Base-by-base conservation (phyloP, 306 rosid species). In the Ochetophila trinervis region DNA sequence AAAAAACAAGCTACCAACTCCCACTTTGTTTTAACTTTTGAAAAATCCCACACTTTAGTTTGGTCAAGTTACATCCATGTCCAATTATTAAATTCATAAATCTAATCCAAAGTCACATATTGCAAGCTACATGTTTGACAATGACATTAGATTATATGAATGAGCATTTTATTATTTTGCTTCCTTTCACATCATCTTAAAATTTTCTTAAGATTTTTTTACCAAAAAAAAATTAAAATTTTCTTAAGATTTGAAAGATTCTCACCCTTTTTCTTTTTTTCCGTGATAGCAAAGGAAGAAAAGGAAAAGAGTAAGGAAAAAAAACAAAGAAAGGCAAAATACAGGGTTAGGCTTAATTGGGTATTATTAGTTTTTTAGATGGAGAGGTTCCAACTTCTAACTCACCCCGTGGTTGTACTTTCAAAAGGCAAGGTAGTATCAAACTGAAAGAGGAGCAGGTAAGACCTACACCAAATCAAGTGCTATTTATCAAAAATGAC, bases 21-120 rank as follows among this genome's bases (percentile, higher is more conserved):
- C 88, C 96, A 88, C 90, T 82, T 57, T 17, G 22, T 37, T 15
- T 58, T 15, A 74, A 61, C 92, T 78, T 84, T 88, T 70, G 74
- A 79, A 69, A 22, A 81, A 57, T 59, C 40, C 70, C n/a, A 62
- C 61, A 14, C 45, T 40, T 17, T 51, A 27, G 47, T 67, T 67
- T n/a, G 24, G 72, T 70, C 54, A 9, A 14, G 5, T 69, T 21
- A 37, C 76, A 52, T 65, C 52, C 72, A 45, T 44, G 12, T 54
- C 17, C 12, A 47, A 57, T 27, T 27, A 17, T 57, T 13, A 58
- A 20, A 16, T 19, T 6, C 19, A 5, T 58, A 57, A 56, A 49
- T 40, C 49, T 7, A 52, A 24, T 63, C 67, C 32, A 40, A 57
- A 56, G 75, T 69, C 63, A 13, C 51, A 32, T 3, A 32, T 0